These are phyloP conservation scores for Alternaria metachromatica DNA, from an alignment of 2,329 filamentous ascomycete genomes.

Conservation along the genomic window DNA sequence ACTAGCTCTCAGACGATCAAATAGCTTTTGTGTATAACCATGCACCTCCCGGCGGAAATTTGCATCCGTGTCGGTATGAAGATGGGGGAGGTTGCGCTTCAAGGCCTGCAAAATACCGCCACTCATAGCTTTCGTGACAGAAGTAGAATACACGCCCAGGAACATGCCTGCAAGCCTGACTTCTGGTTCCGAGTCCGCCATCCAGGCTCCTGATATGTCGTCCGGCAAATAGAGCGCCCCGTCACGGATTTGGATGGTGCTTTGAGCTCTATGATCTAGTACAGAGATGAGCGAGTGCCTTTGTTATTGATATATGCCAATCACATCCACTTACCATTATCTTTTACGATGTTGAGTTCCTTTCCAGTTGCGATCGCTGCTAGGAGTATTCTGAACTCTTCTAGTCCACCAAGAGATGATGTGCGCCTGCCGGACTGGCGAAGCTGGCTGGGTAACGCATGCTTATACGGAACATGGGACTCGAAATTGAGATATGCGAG, in stretches of 20 bases:
- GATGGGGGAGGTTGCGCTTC: constrained; percentile 68
- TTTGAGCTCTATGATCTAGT: constrained; percentile 32
- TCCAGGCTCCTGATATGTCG: constrained; percentile 45
- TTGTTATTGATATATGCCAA: neutral
- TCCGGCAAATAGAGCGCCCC: constrained; percentile 62
- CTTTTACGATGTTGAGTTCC: constrained; percentile 54
- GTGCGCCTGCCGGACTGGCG: neutral
- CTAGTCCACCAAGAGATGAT: constrained; percentile 21
- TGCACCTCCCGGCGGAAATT: constrained; percentile 84
- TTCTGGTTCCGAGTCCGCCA: constrained; percentile 45
- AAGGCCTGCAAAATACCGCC: constrained; percentile 67
- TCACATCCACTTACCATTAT: constrained; percentile 40
- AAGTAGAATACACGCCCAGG: constrained; percentile 76
- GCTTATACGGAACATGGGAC: constrained; percentile 30
- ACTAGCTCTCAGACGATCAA: constrained; percentile 67
- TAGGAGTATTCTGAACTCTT: constrained; percentile 46
- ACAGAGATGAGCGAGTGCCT: neutral
- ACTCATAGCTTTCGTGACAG: constrained; percentile 76
- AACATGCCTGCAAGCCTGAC: constrained; percentile 83
- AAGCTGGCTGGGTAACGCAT: constrained; percentile 23
- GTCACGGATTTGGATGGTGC: constrained; percentile 33
- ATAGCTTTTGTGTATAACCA: constrained; percentile 75
- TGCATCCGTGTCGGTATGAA: constrained; percentile 84
- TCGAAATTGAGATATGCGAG: constrained; percentile 48
- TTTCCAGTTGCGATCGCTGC: constrained; percentile 55